Base-by-base conservation (phyloP, 1,139 yeast genomes). In the Hemisphaericaspora xylofermentans region DNA sequence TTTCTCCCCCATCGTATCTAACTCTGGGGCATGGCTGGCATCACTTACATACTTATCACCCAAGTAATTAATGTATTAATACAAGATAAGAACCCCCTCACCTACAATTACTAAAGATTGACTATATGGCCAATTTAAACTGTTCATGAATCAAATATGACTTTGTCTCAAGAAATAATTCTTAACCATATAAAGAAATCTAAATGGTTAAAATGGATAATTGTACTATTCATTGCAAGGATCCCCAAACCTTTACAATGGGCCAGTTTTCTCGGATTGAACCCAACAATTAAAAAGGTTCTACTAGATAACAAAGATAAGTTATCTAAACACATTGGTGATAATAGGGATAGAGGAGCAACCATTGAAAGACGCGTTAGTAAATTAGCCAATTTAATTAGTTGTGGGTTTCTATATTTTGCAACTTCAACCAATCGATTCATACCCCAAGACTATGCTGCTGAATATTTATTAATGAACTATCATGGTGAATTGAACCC, bases 381-480 rank as follows among this genome's bases (percentile, higher is more conserved):
- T 9, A 58, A 60, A 37, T 24, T 59, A 7, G 51, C 71, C 34
- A 71, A 71, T 48, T 44, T 57, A 8, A 45, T 62, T 21, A 54
- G 64, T 18, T 56, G 66, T 34, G 42, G 44, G 2, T 48, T 71
- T 28, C 54, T 71, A 33, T 69, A 64, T 41, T 43, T 46, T 19
- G 76, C 75, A 3, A 51, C 64, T 1, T 46, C 55, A n/a, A 54
- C 52, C 34, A 66, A 60, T 41, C 43, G 48, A 10, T 42, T 38
- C 9, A 57, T 71, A 28, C 73, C 76, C 14, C 66, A 68, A 46
- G 77, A 71, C 49, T 71, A 71, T 44, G 49, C 62, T 8, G 59
- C 63, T 50, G 56, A 71, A n/a, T 68, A 64, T 43, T 47, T 70
- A 12, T 58, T 66, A 57, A 53, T 65, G 42, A 56, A 55, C 35